Evolutionary conservation across 176 grass and related monocot genomes (phyloP).

Genomic region (Cenchrus fungigraminus): DNA sequence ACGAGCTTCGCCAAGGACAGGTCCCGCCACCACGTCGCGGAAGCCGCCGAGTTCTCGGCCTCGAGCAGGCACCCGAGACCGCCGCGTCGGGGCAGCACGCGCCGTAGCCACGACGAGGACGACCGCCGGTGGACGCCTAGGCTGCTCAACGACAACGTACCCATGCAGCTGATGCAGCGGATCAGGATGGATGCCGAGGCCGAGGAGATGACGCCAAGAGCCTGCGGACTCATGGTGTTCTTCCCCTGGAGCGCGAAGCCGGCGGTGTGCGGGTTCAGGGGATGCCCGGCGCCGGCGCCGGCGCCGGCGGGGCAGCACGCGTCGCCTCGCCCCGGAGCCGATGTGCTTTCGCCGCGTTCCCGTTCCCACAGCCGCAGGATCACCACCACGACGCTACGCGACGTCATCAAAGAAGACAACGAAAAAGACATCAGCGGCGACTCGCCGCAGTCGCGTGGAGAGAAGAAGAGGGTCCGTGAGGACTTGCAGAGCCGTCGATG

Average conservation of each 20-base stretch:
- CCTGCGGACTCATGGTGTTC: conserved; percentile 87
- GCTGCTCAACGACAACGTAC: conserved; percentile 9
- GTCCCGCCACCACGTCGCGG: conserved; percentile 29
- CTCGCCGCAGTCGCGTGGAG: conserved; percentile 36
- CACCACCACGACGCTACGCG: conserved; percentile 21
- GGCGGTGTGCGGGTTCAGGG: conserved; percentile 52
- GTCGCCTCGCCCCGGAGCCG: conserved; percentile 7
- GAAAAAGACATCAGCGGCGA: neutral
- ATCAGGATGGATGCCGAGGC: conserved; percentile 38
- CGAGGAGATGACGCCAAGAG: conserved; percentile 62
- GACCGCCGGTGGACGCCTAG: neutral
- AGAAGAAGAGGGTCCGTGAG: conserved; percentile 52
- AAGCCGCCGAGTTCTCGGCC: conserved; percentile 35
- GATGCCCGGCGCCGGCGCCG: conserved; percentile 25
- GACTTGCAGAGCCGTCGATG: conserved; percentile 44
- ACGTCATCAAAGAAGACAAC: conserved; percentile 35
- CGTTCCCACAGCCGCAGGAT: conserved; percentile 21
- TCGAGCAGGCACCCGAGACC: conserved; percentile 38
- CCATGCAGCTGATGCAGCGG: conserved; percentile 42
- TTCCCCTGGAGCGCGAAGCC: conserved; percentile 90
- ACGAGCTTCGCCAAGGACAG: conserved; percentile 77
- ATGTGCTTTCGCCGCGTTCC: neutral
- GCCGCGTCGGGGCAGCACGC: conserved; percentile 25
- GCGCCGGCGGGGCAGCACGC: neutral
- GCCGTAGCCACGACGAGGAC: conserved; percentile 23